A percentile compares a stretch with the other conserved stretches of the same genome.
phyloP scores from a whole-genome alignment of 2,329 filamentous ascomycete genomes.

The Bipolaris bicolor region DNA sequence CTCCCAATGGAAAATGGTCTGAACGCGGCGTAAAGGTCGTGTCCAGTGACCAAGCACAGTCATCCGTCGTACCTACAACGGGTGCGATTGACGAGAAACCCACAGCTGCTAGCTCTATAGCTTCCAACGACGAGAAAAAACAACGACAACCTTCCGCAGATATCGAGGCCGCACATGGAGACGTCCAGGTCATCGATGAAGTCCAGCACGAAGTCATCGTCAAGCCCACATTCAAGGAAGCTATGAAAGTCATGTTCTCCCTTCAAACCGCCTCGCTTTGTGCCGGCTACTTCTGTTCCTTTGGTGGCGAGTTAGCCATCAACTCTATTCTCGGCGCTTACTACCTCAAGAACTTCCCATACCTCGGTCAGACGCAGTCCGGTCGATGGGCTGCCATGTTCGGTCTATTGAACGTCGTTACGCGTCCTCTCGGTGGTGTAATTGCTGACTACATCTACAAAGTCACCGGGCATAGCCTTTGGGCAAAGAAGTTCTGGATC shows the following conservation, averaged over 20 bases:
- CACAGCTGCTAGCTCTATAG: constrained; percentile 41
- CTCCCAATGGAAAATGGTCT: constrained; percentile 80
- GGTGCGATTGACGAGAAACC: constrained; percentile 56
- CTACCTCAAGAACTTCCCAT: constrained; percentile 63
- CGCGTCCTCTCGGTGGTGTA: constrained; percentile 70
- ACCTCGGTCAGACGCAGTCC: constrained; percentile 60
- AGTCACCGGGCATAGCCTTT: constrained; percentile 56
- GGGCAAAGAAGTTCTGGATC: constrained; percentile 69
- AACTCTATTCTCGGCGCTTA: constrained; percentile 66
- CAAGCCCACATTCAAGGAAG: constrained; percentile 67
- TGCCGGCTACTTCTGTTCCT: constrained; percentile 65
- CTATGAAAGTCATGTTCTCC: constrained; percentile 67
- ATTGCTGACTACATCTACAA: constrained; percentile 63
- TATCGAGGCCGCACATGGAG: constrained; percentile 57
- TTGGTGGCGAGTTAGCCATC: constrained; percentile 65
- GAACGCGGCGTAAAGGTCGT: constrained; percentile 68
- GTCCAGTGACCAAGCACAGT: constrained; percentile 57
- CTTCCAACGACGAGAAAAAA: constrained; percentile 50
- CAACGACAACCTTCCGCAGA: constrained; percentile 28
- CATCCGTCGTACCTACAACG: constrained; percentile 58
- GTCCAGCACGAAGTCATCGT: constrained; percentile 66
- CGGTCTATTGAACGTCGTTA: constrained; percentile 73
- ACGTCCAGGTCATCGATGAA: constrained; percentile 61
- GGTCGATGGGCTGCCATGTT: constrained; percentile 74
- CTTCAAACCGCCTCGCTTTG: constrained; percentile 61